Evolutionary conservation across 768 basidiomycete genomes (phyloP).

Genomic region (Boletus pseudo-olivaceus): DNA sequence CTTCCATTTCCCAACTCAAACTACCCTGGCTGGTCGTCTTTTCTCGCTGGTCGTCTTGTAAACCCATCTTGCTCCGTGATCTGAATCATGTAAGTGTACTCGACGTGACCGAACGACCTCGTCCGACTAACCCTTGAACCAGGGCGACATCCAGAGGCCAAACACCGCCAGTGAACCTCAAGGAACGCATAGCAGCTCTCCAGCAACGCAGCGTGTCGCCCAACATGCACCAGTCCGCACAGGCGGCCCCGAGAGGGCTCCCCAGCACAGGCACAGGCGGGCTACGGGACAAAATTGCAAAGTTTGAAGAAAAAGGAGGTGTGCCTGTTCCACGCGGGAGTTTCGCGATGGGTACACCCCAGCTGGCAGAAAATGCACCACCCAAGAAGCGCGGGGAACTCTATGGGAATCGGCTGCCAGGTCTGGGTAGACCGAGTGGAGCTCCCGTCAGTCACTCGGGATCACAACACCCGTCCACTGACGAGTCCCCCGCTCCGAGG

Average conservation of each 20-base stretch:
- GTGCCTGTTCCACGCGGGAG: slow-evolving; percentile 72
- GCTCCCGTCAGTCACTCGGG: slow-evolving; percentile 15
- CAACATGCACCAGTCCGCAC: slow-evolving; percentile 32
- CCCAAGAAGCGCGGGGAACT: slow-evolving; percentile 59
- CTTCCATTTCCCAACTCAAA: slow-evolving; percentile 9
- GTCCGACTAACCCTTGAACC: slow-evolving; percentile 16
- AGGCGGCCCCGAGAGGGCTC: slow-evolving; percentile 29
- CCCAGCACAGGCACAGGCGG: slow-evolving; percentile 29
- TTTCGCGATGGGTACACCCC: slow-evolving; percentile 66
- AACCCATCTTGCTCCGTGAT: slow-evolving; percentile 4
- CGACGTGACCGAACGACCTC: neutral
- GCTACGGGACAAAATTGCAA: slow-evolving; percentile 70
- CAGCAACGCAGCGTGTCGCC: slow-evolving; percentile 49
- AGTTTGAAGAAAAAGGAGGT: slow-evolving; percentile 76
- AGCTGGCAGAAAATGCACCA: slow-evolving; percentile 43
- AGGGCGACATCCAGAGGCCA: slow-evolving; percentile 29
- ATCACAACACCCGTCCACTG: slow-evolving; percentile 14
- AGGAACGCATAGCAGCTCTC: slow-evolving; percentile 79
- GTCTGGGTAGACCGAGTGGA: slow-evolving; percentile 24
- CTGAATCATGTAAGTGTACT: slow-evolving; percentile 21
- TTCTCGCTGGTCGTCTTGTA: slow-evolving; percentile 22
- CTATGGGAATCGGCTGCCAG: slow-evolving; percentile 67
- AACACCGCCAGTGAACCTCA: slow-evolving; percentile 51
- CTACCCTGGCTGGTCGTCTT: slow-evolving; percentile 20
- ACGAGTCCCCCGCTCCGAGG: slow-evolving; percentile 20